Evolutionary conservation across 2,329 filamentous ascomycete genomes (phyloP).

Genomic region (Alternaria sp.): DNA sequence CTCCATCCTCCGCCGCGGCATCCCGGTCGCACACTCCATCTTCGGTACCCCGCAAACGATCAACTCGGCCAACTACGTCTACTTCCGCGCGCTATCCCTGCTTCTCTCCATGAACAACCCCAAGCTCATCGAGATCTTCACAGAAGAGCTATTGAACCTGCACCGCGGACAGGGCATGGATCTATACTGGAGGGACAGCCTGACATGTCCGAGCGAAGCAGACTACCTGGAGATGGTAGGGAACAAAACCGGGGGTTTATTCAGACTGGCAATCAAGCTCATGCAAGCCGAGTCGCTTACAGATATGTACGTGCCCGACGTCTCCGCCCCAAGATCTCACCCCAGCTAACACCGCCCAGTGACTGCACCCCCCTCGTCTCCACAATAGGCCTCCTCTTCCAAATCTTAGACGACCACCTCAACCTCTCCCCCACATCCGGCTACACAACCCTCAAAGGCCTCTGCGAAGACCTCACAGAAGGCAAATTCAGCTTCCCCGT

Average conservation of each 20-base stretch:
- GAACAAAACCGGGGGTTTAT: conserved; percentile 89
- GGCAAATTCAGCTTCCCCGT: conserved; percentile 97
- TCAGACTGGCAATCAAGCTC: conserved; percentile 81
- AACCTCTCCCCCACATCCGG: conserved; percentile 67
- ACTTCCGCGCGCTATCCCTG: conserved; percentile 80
- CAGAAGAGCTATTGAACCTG: conserved; percentile 82
- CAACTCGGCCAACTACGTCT: conserved; percentile 89
- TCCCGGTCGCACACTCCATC: conserved; percentile 82
- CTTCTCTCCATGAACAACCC: conserved; percentile 73
- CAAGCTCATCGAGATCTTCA: conserved; percentile 72
- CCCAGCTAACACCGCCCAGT: conserved; percentile 32
- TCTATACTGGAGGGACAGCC: conserved; percentile 84
- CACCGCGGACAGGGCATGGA: conserved; percentile 92
- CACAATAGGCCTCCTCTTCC: conserved; percentile 83
- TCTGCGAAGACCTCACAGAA: conserved; percentile 94
- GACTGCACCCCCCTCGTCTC: conserved; percentile 87
- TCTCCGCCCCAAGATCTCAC: neutral
- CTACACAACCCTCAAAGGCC: conserved; percentile 88
- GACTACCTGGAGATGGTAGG: conserved; percentile 95
- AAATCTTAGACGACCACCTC: conserved; percentile 92
- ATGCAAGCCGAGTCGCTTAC: conserved; percentile 77
- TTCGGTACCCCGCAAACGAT: conserved; percentile 89
- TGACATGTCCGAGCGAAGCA: conserved; percentile 83
- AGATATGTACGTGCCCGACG: conserved; percentile 41
- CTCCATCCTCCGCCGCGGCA: conserved; percentile 75